Evolutionary conservation across 2,329 filamentous ascomycete genomes (phyloP), one percentile per base, ranked within the genome.

Genomic region (Beauveria sp.): DNA sequence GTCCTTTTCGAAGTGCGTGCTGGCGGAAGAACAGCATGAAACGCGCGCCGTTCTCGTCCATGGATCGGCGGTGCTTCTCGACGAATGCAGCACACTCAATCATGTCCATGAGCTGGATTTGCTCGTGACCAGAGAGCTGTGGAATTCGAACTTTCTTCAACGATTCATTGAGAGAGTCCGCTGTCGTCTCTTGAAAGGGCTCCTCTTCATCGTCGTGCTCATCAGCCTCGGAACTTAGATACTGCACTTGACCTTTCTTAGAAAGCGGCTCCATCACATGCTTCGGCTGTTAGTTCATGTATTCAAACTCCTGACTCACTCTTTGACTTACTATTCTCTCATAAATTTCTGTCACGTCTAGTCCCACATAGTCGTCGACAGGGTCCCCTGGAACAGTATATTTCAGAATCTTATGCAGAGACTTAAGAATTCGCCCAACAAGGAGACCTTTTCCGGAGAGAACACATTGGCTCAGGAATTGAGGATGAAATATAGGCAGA

Each of bases 1-100:
- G 83, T 53, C 82, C 80, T 71, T 86, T 86, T 30, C 87, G 85
- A 53, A 96, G 77, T 55, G 86, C 86, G 70, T 93, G 87, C 68
- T 96, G 89, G 22, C 91, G 83, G 75, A 93, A 95, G 74, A 95
- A 95, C 14, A 96, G 79, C 75, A 96, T 85, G 73, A 93, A 97
- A 49, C 91, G 86, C 9, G 90, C 88, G 3, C 90, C 93, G 69
- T 96, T 96, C 68, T 91, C 90, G 69, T 97, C 93, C 76, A 97
- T 89, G 3, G 92, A 96, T 6, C 91, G 85, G 20, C 91, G 85
- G 69, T 97, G 91, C 68, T 89, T 90, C 71, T 96, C 91, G 1
- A 96, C 90, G 45, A 90, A 84, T 4, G 90, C 89, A 50, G 89
- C 85, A 64, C 92, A 96, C 73, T 96, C 91, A 42, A 95, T 82